Conservation (phyloP, 1,284 basidiomycete species). For the Tilletia indica region DNA sequence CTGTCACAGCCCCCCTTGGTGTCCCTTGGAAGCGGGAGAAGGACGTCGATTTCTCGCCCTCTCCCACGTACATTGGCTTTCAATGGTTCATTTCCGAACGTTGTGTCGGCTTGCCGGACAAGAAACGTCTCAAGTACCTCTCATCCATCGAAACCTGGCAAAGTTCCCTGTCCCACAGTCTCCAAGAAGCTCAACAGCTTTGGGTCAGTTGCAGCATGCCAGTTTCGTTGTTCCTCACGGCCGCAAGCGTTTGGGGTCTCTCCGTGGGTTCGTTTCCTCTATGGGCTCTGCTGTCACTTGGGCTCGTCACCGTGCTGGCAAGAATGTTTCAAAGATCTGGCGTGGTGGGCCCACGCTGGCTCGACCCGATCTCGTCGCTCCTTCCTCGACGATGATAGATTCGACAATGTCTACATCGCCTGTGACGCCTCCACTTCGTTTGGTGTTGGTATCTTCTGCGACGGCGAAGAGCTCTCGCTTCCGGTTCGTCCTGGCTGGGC, state of each 20-base stretch:
- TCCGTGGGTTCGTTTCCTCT: background rate
- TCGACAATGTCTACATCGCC: background rate
- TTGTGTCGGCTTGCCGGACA: background rate
- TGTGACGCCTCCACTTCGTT: background rate
- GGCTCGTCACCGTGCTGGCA: background rate
- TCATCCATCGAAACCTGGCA: background rate
- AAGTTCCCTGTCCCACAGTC: background rate
- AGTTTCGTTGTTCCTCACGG: background rate
- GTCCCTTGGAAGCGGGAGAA: background rate
- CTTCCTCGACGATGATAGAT: background rate
- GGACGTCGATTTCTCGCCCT: background rate
- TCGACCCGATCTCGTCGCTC: background rate
- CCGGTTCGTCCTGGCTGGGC: background rate
- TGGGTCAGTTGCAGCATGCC: background rate
- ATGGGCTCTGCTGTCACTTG: background rate
- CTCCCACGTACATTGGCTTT: background rate
- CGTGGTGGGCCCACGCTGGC: background rate
- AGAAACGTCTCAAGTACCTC: constrained; percentile 1
- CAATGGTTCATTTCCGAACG: background rate
- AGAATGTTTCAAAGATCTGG: background rate
- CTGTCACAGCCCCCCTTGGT: background rate
- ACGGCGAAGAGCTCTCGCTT: background rate
- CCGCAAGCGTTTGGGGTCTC: background rate
- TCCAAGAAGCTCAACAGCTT: background rate
- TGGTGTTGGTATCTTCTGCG: background rate